These are phyloP conservation scores for Malbranchea cinnamomea DNA, from an alignment of 2,329 filamentous ascomycete species.

Conservation along the genomic window DNA sequence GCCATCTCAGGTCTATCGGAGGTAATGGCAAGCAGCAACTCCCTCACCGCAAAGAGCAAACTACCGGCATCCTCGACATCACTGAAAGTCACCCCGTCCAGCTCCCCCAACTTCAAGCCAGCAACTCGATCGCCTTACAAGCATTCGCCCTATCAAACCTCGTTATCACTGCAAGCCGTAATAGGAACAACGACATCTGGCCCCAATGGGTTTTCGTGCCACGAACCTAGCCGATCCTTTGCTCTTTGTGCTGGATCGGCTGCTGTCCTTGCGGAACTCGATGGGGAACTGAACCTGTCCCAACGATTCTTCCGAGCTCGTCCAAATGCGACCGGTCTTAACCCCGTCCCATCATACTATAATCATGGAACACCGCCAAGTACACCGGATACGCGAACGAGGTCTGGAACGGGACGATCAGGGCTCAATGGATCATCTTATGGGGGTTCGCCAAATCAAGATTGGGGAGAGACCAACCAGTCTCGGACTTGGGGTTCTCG, in stretches of 20 bases:
- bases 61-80: constrained; percentile 18
- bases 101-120: constrained; percentile 53
- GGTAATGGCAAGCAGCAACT: constrained; percentile 21
- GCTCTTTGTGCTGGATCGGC: constrained; percentile 87
- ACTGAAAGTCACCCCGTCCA: constrained; percentile 59
- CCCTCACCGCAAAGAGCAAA: constrained; percentile 22
- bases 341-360: constrained; percentile 40
- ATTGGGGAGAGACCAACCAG: constrained; percentile 42
- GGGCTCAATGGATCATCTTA: constrained; percentile 27
- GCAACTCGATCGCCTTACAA: constrained; percentile 49
- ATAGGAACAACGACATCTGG: constrained; percentile 81
- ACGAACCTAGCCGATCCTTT: constrained; percentile 55
- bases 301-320: constrained; percentile 87
- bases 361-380: constrained; percentile 40
- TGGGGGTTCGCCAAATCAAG: constrained; percentile 33
- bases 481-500: constrained; percentile 73
- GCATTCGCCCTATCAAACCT: constrained; percentile 26
- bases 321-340: constrained; percentile 53
- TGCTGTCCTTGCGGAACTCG: constrained; percentile 74
- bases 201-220: constrained; percentile 72
- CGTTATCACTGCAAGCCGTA: constrained; percentile 62
- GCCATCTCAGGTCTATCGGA: constrained; percentile 12
- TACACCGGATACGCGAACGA: constrained; percentile 42
- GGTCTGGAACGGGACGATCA: constrained; percentile 34
- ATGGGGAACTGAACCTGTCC: constrained; percentile 45